Evolutionary conservation across 2,329 filamentous ascomycete species (phyloP).

Genomic region (Paracoccidioides lutzii): DNA sequence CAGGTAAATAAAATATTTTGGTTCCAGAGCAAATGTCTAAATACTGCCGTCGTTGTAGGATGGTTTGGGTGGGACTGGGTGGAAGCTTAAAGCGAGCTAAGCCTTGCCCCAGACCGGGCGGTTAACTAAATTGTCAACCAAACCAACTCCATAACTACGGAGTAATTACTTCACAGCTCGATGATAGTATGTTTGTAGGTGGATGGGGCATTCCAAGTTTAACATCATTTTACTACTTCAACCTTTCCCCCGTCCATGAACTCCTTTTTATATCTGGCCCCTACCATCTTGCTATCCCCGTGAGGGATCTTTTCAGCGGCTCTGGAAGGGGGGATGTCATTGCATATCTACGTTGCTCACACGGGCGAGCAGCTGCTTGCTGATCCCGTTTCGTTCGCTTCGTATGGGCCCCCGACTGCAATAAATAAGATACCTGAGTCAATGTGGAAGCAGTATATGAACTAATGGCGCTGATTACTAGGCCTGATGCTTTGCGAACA

Average conservation of each 20-base stretch:
- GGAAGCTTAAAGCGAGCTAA: background rate
- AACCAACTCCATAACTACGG: too few relatives aligned
- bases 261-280: background rate
- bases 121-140: too few relatives aligned
- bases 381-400: constrained; percentile 61
- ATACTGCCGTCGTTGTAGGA: too few relatives aligned
- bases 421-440: constrained; percentile 13
- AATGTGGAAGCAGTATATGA: constrained; percentile 9
- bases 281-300: constrained; percentile 6
- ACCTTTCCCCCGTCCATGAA: background rate
- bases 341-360: constrained; percentile 84
- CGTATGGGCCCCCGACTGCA: constrained; percentile 40
- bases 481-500: constrained; percentile 70
- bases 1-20: background rate
- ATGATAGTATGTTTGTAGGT: too few relatives aligned
- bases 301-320: constrained; percentile 11
- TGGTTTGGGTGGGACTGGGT: too few relatives aligned
- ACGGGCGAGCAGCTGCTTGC: constrained; percentile 74
- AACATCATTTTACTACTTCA: background rate
- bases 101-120: background rate
- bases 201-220: too few relatives aligned
- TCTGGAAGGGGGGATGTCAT: constrained; percentile 53
- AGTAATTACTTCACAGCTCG: too few relatives aligned
- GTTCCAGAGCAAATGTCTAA: too few relatives aligned
- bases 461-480: constrained; percentile 24